These are phyloP conservation scores for Lonicera japonica DNA, from an alignment of 129 eudicot genomes.

Conservation along the genomic window DNA sequence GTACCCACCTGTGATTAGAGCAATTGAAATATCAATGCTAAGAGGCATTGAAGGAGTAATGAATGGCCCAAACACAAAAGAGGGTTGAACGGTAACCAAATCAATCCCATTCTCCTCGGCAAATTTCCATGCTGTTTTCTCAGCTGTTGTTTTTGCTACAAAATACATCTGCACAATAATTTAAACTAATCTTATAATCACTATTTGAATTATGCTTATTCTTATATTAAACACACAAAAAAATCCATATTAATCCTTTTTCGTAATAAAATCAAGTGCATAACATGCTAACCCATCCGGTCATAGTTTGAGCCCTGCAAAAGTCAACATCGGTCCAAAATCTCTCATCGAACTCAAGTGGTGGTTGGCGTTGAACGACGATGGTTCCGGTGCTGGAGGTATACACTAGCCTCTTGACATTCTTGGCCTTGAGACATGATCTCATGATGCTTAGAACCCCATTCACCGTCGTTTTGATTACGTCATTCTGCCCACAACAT, in stretches of 20 bases:
- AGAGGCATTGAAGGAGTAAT: not conserved
- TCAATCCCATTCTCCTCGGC: conserved; percentile 6
- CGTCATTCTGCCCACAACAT: conserved; percentile 12
- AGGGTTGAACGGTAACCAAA: conserved; percentile 10
- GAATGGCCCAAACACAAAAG: conserved; percentile 8
- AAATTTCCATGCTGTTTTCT: conserved; percentile 16
- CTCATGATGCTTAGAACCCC: conserved; percentile 9
- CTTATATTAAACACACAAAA: too few species aligned
- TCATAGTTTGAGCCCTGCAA: not conserved
- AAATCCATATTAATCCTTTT: too few species aligned
- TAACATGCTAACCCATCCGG: conserved; percentile 2
- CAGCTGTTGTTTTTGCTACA: conserved; percentile 13
- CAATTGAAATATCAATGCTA: not conserved
- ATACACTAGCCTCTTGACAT: conserved; percentile 9
- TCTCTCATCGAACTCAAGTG: conserved; percentile 4
- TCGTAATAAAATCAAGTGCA: too few species aligned
- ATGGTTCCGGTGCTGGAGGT: conserved; percentile 11
- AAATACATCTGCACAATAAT: conserved; percentile 2
- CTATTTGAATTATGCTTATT: too few species aligned
- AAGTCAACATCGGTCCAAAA: conserved; percentile 8
- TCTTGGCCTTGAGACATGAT: conserved; percentile 9
- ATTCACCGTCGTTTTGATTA: conserved; percentile 9
- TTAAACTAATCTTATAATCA: too few species aligned
- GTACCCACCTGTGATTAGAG: conserved; percentile 9
- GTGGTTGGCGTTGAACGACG: not conserved